phyloP scores from a whole-genome alignment of 2,329 filamentous ascomycete species.

The Daldinia sp. region DNA sequence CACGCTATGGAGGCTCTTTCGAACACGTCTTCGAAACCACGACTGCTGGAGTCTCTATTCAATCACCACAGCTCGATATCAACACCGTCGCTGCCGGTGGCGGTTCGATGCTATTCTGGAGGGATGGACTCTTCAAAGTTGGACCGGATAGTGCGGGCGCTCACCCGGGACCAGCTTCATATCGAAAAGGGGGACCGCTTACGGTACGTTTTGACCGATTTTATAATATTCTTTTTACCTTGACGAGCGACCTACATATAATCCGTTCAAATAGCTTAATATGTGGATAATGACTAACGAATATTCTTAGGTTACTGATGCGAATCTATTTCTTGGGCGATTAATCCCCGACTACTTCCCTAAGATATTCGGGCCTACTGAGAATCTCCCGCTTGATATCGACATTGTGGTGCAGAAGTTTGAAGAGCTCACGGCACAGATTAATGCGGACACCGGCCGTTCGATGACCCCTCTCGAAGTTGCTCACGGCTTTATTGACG shows the following conservation, averaged over 20 bases:
- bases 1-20: slow-evolving; percentile 34
- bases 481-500: slow-evolving; percentile 79
- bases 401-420: slow-evolving; percentile 57
- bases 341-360: slow-evolving; percentile 74
- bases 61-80: slow-evolving; percentile 83
- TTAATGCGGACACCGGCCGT: slow-evolving; percentile 54
- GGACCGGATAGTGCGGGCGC: slow-evolving; percentile 80
- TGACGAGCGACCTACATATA: too few species aligned
- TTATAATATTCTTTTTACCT: too few species aligned
- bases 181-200: slow-evolving; percentile 78
- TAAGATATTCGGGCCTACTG: slow-evolving; percentile 77
- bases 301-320: slow-evolving; percentile 64
- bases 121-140: slow-evolving; percentile 78
- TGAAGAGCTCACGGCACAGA: slow-evolving; percentile 55
- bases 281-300: background rate
- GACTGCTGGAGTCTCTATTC: slow-evolving; percentile 78
- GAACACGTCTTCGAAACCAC: slow-evolving; percentile 52
- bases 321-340: slow-evolving; percentile 76
- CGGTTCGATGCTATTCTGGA: slow-evolving; percentile 76
- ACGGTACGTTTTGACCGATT: slow-evolving; percentile 60
- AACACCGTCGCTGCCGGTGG: slow-evolving; percentile 84
- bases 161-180: slow-evolving; percentile 78
- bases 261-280: background rate
- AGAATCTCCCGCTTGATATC: slow-evolving; percentile 65
- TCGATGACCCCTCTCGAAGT: slow-evolving; percentile 54